These are phyloP conservation scores for Bretschneidera sinensis DNA, from an alignment of 345 rosid species.

Conservation along the genomic window DNA sequence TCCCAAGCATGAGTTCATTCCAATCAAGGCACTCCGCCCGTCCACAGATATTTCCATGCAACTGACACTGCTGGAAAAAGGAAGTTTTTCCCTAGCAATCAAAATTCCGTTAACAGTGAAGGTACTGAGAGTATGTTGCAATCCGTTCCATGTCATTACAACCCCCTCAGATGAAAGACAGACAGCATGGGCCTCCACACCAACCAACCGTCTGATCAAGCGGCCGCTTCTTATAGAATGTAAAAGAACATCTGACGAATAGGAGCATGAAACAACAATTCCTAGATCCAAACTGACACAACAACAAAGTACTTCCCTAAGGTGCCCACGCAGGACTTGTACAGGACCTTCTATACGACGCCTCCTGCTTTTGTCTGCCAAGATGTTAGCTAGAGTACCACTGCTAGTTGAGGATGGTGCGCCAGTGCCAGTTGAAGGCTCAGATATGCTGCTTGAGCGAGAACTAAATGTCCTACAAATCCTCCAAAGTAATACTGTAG, in stretches of 20 bases:
- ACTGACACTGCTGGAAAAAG: constrained; percentile 53
- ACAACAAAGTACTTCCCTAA: constrained; percentile 61
- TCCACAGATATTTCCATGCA: constrained; percentile 86
- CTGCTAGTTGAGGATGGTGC: constrained; percentile 38
- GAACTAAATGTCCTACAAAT: constrained; percentile 57
- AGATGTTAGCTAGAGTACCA: constrained; percentile 36
- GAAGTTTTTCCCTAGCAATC: constrained; percentile 62
- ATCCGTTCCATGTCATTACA: constrained; percentile 72
- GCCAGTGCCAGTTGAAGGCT: constrained; percentile 42
- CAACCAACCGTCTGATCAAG: constrained; percentile 72
- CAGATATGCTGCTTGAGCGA: constrained; percentile 46
- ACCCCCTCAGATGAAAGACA: constrained; percentile 83
- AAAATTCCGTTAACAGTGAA: constrained; percentile 71
- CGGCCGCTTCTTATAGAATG: constrained; percentile 88
- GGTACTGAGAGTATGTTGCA: constrained; percentile 52
- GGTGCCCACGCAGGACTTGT: constrained; percentile 91
- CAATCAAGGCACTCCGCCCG: constrained; percentile 72
- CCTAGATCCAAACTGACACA: constrained; percentile 90
- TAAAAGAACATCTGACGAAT: constrained; percentile 65
- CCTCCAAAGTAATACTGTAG: constrained; percentile 89
- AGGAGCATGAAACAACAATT: constrained; percentile 69
- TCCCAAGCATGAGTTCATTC: constrained; percentile 47
- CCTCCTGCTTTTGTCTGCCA: constrained; percentile 59
- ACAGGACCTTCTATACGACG: constrained; percentile 82
- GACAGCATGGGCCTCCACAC: constrained; percentile 71